Base-by-base conservation (phyloP, 2,329 filamentous ascomycete genomes). In the Penicillium sp. region DNA sequence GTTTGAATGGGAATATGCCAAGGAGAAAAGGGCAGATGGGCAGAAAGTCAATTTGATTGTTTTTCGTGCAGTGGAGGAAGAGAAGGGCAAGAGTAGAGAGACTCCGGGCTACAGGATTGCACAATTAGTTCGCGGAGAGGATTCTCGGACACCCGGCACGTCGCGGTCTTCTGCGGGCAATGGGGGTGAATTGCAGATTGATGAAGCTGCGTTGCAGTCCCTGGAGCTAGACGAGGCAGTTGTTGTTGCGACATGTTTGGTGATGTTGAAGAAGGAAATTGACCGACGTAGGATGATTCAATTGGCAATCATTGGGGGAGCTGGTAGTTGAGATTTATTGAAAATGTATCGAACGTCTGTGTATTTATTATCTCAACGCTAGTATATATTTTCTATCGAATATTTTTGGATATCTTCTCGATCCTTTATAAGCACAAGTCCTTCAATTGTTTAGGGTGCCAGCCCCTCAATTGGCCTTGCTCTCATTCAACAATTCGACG, bases 251-350 rank as follows among this genome's bases (percentile, higher is more conserved):
- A 86, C 82, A 16, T 84, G 81, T 57, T 63, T 88, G 55, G 70
- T 81, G 16, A 86, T 88, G 84, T 68, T 88, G 63, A 87, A 88
- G 79, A 84, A 82, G 71, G 86, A 88, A 76, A 74, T 86, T 49
- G 85, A 88, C 68, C 75, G 85, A 41, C 75, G 83, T 61, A 76
- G 83, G 57, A 67, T 76, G 58, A 70, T 81, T 49, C 83, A 87
- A 75, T 70, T 79, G 44, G 77, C 78, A 55, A 71, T 78, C 4
- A 76, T 84, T 21, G 54, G 4, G 54, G 63, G 19, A 31, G 53
- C 29, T 15, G 61, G 36, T 21, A 60, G 49, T 45, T 49, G 60
- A 56, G 33, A 34, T 23, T 45, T 13, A 27, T 38, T 23, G 23
- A n/a, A 38, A 34, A 11, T 5, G 11, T 23, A 21, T 31, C 7